These are phyloP conservation scores for Fusarium sp. DNA, from an alignment of 2,329 filamentous ascomycete species.

Conservation along the genomic window DNA sequence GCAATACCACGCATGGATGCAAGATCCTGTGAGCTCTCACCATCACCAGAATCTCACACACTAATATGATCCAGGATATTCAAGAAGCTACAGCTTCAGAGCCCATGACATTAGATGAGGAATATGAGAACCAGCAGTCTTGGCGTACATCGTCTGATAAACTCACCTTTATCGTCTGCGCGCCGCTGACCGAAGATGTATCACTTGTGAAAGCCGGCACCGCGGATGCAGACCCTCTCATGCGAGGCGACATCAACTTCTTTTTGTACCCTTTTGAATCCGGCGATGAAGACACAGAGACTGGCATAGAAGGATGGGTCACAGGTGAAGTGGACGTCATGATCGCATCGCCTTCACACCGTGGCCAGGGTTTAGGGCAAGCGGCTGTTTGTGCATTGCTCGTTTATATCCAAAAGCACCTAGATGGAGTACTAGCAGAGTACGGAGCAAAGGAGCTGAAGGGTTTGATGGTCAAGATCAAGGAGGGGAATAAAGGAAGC, in stretches of 20 bases:
- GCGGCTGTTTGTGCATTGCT: conserved; percentile 74
- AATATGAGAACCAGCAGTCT: conserved; percentile 88
- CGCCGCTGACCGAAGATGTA: conserved; percentile 46
- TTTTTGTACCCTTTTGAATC: conserved; percentile 73
- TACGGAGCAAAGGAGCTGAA: conserved; percentile 43
- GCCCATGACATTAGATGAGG: conserved; percentile 78
- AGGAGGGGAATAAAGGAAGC: conserved; percentile 62
- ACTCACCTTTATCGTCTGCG: conserved; percentile 88
- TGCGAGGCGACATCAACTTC: conserved; percentile 82
- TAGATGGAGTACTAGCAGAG: conserved; percentile 61
- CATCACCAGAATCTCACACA: neutral
- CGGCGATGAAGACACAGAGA: conserved; percentile 50
- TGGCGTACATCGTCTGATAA: conserved; percentile 88
- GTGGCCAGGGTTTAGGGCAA: conserved; percentile 70
- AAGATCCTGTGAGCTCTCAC: conserved; percentile 67
- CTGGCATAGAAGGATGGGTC: conserved; percentile 35
- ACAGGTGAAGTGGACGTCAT: conserved; percentile 86
- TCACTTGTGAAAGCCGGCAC: conserved; percentile 45
- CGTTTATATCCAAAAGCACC: conserved; percentile 67
- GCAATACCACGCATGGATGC: conserved; percentile 91
- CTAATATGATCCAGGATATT: conserved; percentile 63
- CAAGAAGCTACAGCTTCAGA: conserved; percentile 89
- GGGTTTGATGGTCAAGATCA: conserved; percentile 64
- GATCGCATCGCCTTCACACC: conserved; percentile 70
- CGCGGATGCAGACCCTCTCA: conserved; percentile 63